Evolutionary conservation across 1,284 basidiomycete species (phyloP).

Genomic region (Mycena citricolor): DNA sequence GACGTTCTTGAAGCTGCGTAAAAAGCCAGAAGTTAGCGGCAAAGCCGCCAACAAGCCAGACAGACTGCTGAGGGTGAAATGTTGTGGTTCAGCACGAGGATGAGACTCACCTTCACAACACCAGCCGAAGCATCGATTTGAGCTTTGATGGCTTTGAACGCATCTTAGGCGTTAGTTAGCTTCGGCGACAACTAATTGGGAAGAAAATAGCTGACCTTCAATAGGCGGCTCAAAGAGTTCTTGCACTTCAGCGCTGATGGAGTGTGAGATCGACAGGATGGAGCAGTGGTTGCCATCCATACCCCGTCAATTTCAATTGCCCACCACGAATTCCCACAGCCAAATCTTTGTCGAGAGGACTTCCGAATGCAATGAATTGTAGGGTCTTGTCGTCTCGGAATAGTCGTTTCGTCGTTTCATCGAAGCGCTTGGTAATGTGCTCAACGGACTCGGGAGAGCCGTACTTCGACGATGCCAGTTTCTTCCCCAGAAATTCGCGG

Average conservation of each 20-base stretch:
- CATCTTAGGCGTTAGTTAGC: too few species aligned
- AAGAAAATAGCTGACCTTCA: too few species aligned
- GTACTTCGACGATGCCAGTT: conserved; percentile 29
- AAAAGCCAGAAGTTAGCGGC: conserved; percentile 53
- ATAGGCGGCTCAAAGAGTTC: conserved; percentile 39
- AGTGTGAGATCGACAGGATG: not conserved
- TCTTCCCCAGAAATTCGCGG: conserved; percentile 29
- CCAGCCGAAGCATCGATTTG: conserved; percentile 28
- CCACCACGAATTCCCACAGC: conserved; percentile 37
- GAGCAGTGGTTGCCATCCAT: not conserved
- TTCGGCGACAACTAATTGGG: too few species aligned
- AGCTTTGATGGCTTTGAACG: conserved; percentile 33
- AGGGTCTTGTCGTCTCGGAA: conserved; percentile 43
- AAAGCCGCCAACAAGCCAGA: conserved; percentile 46
- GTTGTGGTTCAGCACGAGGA: conserved; percentile 6
- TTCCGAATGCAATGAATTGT: conserved; percentile 52
- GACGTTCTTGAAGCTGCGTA: conserved; percentile 33
- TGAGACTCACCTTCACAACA: conserved; percentile 28
- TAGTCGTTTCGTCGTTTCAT: conserved; percentile 49
- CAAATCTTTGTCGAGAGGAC: conserved; percentile 43
- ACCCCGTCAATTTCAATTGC: conserved; percentile 16
- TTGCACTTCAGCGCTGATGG: conserved; percentile 32
- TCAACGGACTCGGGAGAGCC: conserved; percentile 40
- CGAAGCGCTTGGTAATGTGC: conserved; percentile 47
- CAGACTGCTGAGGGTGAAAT: conserved; percentile 28